Base-by-base conservation (phyloP, 1,284 basidiomycete species). In the Gymnopus androsaceus region DNA sequence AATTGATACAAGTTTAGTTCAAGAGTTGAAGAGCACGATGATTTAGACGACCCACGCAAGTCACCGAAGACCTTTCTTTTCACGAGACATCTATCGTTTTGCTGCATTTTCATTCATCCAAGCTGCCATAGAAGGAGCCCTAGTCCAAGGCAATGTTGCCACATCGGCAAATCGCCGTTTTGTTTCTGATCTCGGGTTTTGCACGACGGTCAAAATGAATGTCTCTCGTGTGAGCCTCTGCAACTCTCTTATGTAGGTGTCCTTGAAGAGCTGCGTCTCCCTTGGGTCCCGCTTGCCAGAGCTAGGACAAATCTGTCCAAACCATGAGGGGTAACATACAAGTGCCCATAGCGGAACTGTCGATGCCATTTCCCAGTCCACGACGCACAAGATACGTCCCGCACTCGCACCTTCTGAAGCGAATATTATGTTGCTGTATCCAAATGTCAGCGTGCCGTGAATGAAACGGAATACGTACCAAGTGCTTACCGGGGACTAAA, bases 321-420 rank as follows among this genome's bases (percentile, higher is more conserved):
- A 65, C 64, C 64, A 65, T 6, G 52, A 56, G 5, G 64, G 64
- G 52, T 63, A 59, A 34, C 64, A 65, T 17, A 60, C 57, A 19
- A 65, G 41, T 5, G 58, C 47, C 64, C 64, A 65, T n/a, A 65
- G 33, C 0, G 64, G 64, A 12, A 62, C 61, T 4, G 63, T 65
- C 25, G 56, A 40, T 19, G 63, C 50, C 49, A 60, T 59, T 49
- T 65, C 64, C 64, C 64, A 65, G 58, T 65, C 63, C 34, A 65
- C 59, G 4, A 65, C 54, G 8, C 59, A 56, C 6, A 64, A 37
- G 41, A 65, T 62, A 19, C 45, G 56, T 19, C 64, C 63, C 11
- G 56, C 55, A 17, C 60, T 56, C 6, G 58, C 56, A n/a, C 63
- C 64, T 40, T 62, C 61, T 1, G 61, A 50, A 8, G 58, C 54